A percentile compares a stretch with the other conserved stretches of the same genome.
Conservation (phyloP, 129 eudicot genomes). For the Pseudognaphalium luteoalbum region DNA sequence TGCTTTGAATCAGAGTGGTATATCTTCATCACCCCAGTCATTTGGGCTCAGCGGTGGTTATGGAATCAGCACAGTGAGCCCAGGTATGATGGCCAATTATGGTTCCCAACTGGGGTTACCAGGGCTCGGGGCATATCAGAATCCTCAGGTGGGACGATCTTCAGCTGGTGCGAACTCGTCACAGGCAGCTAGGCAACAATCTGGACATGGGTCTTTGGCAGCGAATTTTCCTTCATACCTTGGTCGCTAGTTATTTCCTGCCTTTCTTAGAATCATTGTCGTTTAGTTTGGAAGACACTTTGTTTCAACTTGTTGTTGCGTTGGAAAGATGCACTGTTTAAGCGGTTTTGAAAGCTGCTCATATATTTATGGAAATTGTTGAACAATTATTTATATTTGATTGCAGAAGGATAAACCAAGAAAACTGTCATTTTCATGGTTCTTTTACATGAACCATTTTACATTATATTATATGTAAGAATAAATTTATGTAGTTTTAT, state of each 20-base stretch:
- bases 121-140: conserved; percentile 50
- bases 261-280: conserved; percentile 7
- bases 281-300: neutral
- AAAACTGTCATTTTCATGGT: neutral
- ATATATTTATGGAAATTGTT: neutral
- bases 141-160: conserved; percentile 44
- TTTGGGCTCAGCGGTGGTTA: conserved; percentile 47
- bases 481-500: neutral
- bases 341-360: conserved; percentile 1
- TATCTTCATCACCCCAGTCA: conserved; percentile 33
- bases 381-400: neutral
- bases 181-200: conserved; percentile 36
- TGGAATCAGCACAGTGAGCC: conserved; percentile 52
- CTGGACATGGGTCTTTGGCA: conserved; percentile 45
- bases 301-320: conserved; percentile 10
- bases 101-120: conserved; percentile 57
- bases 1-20: conserved; percentile 47
- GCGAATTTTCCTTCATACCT: conserved; percentile 35
- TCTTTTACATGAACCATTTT: neutral
- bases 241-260: conserved; percentile 37
- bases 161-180: conserved; percentile 38
- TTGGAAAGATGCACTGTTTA: conserved; percentile 18
- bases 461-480: neutral
- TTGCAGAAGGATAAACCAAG: neutral
- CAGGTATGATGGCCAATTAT: conserved; percentile 55